phyloP scores from a whole-genome alignment of 2,329 filamentous ascomycete species.

The Hypoxylon sp. region DNA sequence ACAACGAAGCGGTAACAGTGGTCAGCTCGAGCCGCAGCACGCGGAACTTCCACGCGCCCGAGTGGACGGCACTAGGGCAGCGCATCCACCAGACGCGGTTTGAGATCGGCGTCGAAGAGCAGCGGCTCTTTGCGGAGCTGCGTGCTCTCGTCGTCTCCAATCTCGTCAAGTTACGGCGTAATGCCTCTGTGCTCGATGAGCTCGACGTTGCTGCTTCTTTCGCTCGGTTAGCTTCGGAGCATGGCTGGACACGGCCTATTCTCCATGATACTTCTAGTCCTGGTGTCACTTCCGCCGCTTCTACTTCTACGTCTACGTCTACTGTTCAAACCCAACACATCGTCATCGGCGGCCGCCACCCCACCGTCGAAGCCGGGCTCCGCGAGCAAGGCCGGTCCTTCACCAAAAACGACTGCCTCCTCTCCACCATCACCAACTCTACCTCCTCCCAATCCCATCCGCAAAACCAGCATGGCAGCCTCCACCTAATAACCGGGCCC shows the following conservation, averaged over 20 bases:
- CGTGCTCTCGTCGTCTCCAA: constrained; percentile 84
- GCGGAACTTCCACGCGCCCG: constrained; percentile 83
- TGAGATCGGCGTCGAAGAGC: constrained; percentile 87
- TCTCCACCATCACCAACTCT: constrained; percentile 67
- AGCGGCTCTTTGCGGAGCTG: constrained; percentile 81
- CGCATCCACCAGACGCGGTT: constrained; percentile 82
- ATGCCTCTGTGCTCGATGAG: constrained; percentile 92
- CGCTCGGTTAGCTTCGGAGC: constrained; percentile 82
- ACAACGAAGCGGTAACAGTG: constrained; percentile 45
- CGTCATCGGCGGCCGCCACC: constrained; percentile 89
- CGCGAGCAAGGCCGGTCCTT: constrained; percentile 85
- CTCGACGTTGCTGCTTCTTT: constrained; percentile 92
- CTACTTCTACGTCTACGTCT: constrained; percentile 3
- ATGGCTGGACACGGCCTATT: constrained; percentile 79
- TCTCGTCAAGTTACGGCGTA: constrained; percentile 87
- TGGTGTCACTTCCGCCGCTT: neutral
- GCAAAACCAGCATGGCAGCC: constrained; percentile 72
- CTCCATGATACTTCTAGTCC: constrained; percentile 67
- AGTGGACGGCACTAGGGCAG: constrained; percentile 87
- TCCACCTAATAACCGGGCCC: constrained; percentile 83
- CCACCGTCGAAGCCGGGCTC: constrained; percentile 89
- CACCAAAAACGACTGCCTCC: constrained; percentile 86
- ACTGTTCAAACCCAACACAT: constrained; percentile 71
- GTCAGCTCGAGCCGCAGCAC: constrained; percentile 88
- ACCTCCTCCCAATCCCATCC: constrained; percentile 67